Evolutionary conservation across 768 basidiomycete species (phyloP).

Genomic region (Auriscalpium vulgare): DNA sequence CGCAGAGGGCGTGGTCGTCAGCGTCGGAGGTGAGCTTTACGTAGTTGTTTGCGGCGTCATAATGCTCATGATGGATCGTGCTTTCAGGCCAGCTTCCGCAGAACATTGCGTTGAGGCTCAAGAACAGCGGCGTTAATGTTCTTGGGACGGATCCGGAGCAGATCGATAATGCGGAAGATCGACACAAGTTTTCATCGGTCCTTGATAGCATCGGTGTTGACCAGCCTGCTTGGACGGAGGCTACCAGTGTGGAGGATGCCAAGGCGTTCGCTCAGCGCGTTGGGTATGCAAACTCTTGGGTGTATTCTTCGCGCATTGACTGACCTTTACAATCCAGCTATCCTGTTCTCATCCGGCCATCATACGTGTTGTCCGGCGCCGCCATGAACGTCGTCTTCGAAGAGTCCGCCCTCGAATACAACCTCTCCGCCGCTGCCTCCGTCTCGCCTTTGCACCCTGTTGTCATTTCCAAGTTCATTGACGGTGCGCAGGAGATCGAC

Average conservation of each 20-base stretch:
- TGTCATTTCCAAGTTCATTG: constrained; percentile 98
- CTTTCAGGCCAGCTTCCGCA: constrained; percentile 86
- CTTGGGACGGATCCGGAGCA: constrained; percentile 92
- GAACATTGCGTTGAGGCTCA: constrained; percentile 95
- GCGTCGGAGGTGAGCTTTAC: constrained; percentile 74
- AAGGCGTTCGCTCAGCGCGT: constrained; percentile 87
- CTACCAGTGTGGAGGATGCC: constrained; percentile 79
- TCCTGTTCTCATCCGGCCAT: constrained; percentile 96
- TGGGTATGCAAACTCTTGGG: constrained; percentile 36
- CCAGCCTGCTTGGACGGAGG: constrained; percentile 95
- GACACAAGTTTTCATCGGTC: constrained; percentile 97
- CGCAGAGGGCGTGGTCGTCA: constrained; percentile 90
- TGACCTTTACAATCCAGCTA: constrained; percentile 44
- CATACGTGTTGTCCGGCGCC: constrained; percentile 96
- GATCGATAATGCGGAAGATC: constrained; percentile 96
- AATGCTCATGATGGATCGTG: not conserved
- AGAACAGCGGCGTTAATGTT: constrained; percentile 84
- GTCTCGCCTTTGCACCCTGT: constrained; percentile 97
- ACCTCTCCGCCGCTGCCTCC: constrained; percentile 91
- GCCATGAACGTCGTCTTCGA: constrained; percentile 99
- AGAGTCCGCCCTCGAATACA: constrained; percentile 82
- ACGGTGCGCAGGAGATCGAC: constrained; percentile 95
- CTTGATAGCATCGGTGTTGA: constrained; percentile 93
- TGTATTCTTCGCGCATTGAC: not conserved
- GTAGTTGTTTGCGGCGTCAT: no score